Percentiles rank a stretch among this genome's conserved stretches.
phyloP scores from a whole-genome alignment of 1,139 yeast species.

The Suhomyces taliae region DNA sequence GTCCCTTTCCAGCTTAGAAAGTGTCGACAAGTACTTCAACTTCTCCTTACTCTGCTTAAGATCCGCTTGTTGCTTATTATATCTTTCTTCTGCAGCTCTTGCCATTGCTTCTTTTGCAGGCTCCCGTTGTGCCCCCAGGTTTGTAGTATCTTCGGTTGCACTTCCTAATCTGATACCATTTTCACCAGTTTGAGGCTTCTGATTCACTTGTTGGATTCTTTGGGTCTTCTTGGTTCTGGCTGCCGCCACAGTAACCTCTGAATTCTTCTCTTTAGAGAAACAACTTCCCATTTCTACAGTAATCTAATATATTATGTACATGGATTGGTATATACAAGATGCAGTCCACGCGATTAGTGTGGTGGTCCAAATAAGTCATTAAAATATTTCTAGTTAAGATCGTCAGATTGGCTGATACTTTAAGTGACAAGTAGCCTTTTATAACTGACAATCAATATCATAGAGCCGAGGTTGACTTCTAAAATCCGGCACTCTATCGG shows the following conservation, averaged over 20 bases:
- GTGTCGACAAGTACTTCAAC: constrained; percentile 30
- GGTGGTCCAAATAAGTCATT: not conserved
- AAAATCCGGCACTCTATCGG: too few relatives aligned
- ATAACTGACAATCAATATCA: too few relatives aligned
- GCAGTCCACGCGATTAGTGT: not conserved
- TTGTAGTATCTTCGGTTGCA: not conserved
- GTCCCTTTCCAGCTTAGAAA: constrained; percentile 37
- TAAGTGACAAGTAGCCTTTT: too few relatives aligned
- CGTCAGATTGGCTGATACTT: too few relatives aligned
- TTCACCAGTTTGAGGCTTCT: not conserved
- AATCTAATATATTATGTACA: not conserved
- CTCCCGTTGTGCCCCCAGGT: not conserved
- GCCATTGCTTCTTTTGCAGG: constrained; percentile 34
- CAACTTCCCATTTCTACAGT: constrained; percentile 15
- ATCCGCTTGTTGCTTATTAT: constrained; percentile 26
- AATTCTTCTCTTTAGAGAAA: constrained; percentile 12
- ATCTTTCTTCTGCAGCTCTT: constrained; percentile 37
- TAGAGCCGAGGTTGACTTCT: too few relatives aligned
- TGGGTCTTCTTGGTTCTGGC: not conserved
- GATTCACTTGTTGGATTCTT: too few relatives aligned
- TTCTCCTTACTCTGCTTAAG: constrained; percentile 27
- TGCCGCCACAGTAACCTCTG: not conserved
- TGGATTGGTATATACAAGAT: constrained; percentile 3
- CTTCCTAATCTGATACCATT: constrained; percentile 5
- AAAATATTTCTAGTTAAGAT: too few relatives aligned